phyloP scores from a whole-genome alignment of 2,329 filamentous ascomycete species.

The Phialophora expanda region DNA sequence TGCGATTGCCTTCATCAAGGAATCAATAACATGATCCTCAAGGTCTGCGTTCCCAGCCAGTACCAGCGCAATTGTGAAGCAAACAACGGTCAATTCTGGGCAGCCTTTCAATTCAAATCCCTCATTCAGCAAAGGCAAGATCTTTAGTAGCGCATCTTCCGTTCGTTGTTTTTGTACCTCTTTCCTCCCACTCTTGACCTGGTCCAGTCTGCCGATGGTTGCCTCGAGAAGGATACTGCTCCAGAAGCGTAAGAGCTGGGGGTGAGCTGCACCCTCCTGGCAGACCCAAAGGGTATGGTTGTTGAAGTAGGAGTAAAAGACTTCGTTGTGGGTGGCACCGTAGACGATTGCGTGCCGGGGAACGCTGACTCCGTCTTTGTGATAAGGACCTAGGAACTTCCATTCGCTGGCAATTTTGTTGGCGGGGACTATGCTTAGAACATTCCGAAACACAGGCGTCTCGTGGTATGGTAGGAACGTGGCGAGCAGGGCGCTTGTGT shows the following conservation, averaged over 20 bases:
- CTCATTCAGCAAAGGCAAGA: constrained; percentile 73
- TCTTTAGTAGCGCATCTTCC: constrained; percentile 73
- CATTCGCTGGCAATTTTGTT: constrained; percentile 73
- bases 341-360: constrained; percentile 83
- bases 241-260: constrained; percentile 86
- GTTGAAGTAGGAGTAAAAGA: constrained; percentile 78
- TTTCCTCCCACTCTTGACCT: constrained; percentile 73
- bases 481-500: constrained; percentile 75
- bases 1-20: constrained; percentile 87
- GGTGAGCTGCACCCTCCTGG: constrained; percentile 72
- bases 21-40: constrained; percentile 77
- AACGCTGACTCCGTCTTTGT: constrained; percentile 74
- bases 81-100: constrained; percentile 80
- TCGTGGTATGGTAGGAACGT: constrained; percentile 93
- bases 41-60: constrained; percentile 82
- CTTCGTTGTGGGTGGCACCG: constrained; percentile 76
- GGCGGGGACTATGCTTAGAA: constrained; percentile 84
- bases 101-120: constrained; percentile 76
- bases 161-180: constrained; percentile 79
- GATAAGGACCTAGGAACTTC: constrained; percentile 85
- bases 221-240: constrained; percentile 85
- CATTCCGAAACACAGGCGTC: constrained; percentile 79
- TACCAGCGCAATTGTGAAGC: constrained; percentile 88
- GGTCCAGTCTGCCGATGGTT: constrained; percentile 80
- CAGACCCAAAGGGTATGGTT: constrained; percentile 77